These are phyloP conservation scores for Podospora australis DNA, from an alignment of 495 filamentous ascomycete genomes.

Conservation along the genomic window DNA sequence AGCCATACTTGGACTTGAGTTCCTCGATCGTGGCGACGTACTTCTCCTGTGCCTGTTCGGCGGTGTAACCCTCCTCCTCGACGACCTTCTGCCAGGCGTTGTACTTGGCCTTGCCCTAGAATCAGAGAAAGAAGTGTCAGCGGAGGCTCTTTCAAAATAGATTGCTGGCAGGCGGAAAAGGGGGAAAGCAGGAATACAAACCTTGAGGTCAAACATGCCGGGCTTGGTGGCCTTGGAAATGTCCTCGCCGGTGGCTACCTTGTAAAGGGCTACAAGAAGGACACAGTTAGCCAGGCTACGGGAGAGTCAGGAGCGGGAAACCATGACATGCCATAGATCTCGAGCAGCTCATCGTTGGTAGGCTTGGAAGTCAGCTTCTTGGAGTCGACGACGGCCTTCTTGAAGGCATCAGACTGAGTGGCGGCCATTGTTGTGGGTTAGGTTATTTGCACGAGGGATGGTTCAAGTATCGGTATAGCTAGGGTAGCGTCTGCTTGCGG, in stretches of 20 bases:
- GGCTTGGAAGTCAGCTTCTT: conserved; percentile 59
- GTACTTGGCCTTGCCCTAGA: conserved; percentile 71
- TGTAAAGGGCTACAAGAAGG: conserved; percentile 40
- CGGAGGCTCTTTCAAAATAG: neutral
- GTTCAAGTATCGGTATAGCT: too few relatives aligned
- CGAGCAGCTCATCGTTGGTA: conserved; percentile 50
- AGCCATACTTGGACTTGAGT: conserved; percentile 63
- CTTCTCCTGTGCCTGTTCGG: conserved; percentile 60
- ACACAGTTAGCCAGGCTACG: neutral
- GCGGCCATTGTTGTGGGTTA: conserved; percentile 40
- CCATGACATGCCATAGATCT: conserved; percentile 37
- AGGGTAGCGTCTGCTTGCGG: too few relatives aligned
- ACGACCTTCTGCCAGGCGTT: conserved; percentile 62
- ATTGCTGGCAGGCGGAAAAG: neutral
- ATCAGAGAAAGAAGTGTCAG: neutral
- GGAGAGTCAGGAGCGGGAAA: neutral
- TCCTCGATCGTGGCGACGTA: conserved; percentile 67
- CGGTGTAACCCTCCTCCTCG: conserved; percentile 50
- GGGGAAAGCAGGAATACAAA: conserved; percentile 21
- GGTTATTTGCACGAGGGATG: too few relatives aligned
- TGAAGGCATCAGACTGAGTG: conserved; percentile 45
- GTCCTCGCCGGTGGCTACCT: conserved; percentile 46
- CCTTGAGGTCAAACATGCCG: conserved; percentile 53
- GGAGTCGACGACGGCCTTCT: conserved; percentile 56
- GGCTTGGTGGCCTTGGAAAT: conserved; percentile 37